A percentile compares a stretch with the other conserved stretches of the same genome.
phyloP scores from a whole-genome alignment of 371 early-diverging fungal species.

The Sporodiniella umbellata region DNA sequence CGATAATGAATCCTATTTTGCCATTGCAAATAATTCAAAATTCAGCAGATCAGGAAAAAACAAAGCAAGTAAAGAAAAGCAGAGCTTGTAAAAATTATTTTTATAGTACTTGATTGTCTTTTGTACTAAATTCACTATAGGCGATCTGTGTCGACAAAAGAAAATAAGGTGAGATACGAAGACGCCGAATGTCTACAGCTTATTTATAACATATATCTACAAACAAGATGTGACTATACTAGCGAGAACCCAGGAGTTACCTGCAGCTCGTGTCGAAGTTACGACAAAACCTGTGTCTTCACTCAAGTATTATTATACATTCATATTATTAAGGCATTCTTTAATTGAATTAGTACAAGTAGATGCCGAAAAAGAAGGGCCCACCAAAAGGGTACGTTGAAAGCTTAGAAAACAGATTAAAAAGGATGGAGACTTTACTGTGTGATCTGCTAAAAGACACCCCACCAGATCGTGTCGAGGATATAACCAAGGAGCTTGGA shows the following conservation, averaged over 20 bases:
- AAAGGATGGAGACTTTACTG: slow-evolving; percentile 21
- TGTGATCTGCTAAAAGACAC: slow-evolving; percentile 12
- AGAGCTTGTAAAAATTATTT: slow-evolving; percentile 15
- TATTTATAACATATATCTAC: not conserved
- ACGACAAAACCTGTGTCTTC: slow-evolving; percentile 20
- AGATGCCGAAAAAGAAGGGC: slow-evolving; percentile 24
- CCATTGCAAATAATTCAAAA: not conserved
- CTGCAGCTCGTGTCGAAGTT: slow-evolving; percentile 21
- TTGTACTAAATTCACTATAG: slow-evolving; percentile 1
- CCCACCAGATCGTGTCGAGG: slow-evolving; percentile 2
- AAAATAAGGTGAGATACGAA: slow-evolving; percentile 18
- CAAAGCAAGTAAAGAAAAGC: slow-evolving; percentile 7
- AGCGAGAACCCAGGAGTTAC: slow-evolving; percentile 9
- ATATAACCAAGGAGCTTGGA: not conserved
- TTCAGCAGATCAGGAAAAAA: not conserved
- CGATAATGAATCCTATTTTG: not conserved
- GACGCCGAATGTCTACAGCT: not conserved
- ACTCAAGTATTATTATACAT: slow-evolving; percentile 10
- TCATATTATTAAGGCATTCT: not conserved
- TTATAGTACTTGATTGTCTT: not conserved
- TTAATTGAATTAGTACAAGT: not conserved
- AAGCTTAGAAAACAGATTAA: slow-evolving; percentile 21
- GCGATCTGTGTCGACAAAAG: slow-evolving; percentile 26
- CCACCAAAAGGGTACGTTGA: slow-evolving; percentile 29
- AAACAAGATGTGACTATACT: slow-evolving; percentile 22